Evolutionary conservation across 768 basidiomycete species (phyloP).

Genomic region (Lactarius sp.): DNA sequence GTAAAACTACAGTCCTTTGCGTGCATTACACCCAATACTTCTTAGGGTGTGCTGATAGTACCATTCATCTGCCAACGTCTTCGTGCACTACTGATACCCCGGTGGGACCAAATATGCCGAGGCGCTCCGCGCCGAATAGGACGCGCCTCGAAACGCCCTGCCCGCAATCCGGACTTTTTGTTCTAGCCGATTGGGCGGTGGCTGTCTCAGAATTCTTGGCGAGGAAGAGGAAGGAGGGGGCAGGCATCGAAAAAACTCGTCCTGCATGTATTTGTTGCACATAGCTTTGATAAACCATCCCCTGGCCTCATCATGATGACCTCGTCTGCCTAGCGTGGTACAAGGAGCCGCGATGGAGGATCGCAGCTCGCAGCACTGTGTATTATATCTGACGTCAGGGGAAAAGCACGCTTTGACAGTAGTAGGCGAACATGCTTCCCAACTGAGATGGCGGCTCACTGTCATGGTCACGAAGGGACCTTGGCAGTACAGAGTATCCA

Average conservation of each 20-base stretch:
- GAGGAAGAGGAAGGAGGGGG: background rate
- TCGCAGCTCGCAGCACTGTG: constrained; percentile 2
- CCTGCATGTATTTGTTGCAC: background rate
- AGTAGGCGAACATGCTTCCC: background rate
- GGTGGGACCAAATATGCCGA: constrained; percentile 17
- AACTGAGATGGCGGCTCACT: background rate
- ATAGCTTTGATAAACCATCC: background rate
- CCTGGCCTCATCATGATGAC: constrained; percentile 3
- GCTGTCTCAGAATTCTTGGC: background rate
- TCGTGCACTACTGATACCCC: background rate
- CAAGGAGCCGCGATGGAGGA: background rate
- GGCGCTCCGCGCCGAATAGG: no score
- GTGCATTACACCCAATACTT: background rate
- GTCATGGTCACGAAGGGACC: no score
- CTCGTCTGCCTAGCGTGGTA: constrained; percentile 10
- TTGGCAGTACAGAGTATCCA: constrained; percentile 5
- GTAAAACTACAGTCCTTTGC: background rate
- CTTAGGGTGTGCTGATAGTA: background rate
- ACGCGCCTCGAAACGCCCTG: background rate
- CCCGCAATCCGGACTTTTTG: background rate
- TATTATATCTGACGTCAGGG: constrained; percentile 9
- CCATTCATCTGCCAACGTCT: background rate
- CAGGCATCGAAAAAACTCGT: background rate
- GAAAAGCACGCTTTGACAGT: constrained; percentile 7
- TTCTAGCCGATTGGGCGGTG: background rate